Conservation (phyloP, 139 green algal species). For the Picochlorum sp. region DNA sequence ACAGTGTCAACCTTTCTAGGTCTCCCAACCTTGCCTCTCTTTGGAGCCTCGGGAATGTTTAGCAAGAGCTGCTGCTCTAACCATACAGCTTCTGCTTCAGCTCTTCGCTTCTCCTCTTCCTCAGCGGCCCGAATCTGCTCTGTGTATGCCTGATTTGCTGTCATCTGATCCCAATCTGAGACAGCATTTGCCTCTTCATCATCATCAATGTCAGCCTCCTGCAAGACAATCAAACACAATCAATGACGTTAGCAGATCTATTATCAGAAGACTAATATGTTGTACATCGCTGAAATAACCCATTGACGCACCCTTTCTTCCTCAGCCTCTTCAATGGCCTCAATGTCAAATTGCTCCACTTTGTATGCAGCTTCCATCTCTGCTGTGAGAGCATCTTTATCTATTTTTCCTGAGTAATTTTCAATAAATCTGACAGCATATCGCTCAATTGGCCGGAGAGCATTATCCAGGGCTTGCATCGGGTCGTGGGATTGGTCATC, state of each 20-base stretch:
- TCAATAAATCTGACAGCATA: constrained; percentile 56
- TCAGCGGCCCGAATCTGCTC: constrained; percentile 16
- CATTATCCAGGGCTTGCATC: constrained; percentile 26
- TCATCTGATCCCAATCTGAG: constrained; percentile 56
- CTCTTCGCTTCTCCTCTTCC: constrained; percentile 2
- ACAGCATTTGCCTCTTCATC: constrained; percentile 37
- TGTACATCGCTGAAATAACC: not conserved
- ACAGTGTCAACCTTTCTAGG: not conserved
- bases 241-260: constrained; percentile 1
- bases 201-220: constrained; percentile 47
- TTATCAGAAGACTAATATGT: not conserved
- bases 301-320: constrained; percentile 24
- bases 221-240: not conserved
- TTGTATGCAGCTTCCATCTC: constrained; percentile 39
- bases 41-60: not conserved
- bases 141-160: constrained; percentile 39
- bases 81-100: not conserved
- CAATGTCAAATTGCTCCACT: constrained; percentile 30
- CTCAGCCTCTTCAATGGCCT: constrained; percentile 41
- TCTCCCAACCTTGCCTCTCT: not conserved
- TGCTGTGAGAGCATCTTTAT: constrained; percentile 11
- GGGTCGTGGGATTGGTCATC: constrained; percentile 14
- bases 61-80: not conserved
- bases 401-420: constrained; percentile 9
- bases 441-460: constrained; percentile 47